phyloP scores from a whole-genome alignment of 805 yeast species.

The Yarrowia sp. region DNA sequence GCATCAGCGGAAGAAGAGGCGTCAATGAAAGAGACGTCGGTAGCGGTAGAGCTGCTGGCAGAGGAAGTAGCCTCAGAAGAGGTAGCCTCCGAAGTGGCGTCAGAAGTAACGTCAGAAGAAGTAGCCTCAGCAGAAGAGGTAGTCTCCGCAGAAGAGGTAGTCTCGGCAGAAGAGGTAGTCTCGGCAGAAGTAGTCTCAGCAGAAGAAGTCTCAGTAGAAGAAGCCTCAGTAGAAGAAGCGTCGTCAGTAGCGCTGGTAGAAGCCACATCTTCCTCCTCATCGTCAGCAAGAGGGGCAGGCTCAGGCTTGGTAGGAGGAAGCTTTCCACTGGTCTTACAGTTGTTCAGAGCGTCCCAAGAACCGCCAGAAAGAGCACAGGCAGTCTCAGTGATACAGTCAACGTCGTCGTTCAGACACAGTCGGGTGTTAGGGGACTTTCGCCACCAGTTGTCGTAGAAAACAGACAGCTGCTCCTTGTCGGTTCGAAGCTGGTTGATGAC shows the following conservation, averaged over 20 bases:
- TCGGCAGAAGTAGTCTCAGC: neutral
- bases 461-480: neutral
- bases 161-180: neutral
- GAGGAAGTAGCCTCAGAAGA: too few relatives aligned
- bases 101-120: neutral
- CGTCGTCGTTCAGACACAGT: neutral
- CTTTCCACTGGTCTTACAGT: neutral
- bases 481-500: slow-evolving; percentile 5
- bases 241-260: neutral
- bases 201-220: neutral
- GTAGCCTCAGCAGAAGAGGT: neutral
- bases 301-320: neutral
- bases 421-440: slow-evolving; percentile 12
- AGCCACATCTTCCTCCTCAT: neutral
- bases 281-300: neutral
- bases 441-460: slow-evolving; percentile 28
- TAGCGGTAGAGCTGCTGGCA: too few relatives aligned
- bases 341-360: slow-evolving; percentile 2
- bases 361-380: slow-evolving; percentile 10
- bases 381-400: slow-evolving; percentile 1
- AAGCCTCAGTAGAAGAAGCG: neutral
- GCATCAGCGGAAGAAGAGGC: too few relatives aligned
- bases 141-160: neutral
- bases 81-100: too few relatives aligned
- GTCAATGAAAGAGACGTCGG: too few relatives aligned